Evolutionary conservation across 306 rosid species (phyloP).

Genomic region (Prunus mume): DNA sequence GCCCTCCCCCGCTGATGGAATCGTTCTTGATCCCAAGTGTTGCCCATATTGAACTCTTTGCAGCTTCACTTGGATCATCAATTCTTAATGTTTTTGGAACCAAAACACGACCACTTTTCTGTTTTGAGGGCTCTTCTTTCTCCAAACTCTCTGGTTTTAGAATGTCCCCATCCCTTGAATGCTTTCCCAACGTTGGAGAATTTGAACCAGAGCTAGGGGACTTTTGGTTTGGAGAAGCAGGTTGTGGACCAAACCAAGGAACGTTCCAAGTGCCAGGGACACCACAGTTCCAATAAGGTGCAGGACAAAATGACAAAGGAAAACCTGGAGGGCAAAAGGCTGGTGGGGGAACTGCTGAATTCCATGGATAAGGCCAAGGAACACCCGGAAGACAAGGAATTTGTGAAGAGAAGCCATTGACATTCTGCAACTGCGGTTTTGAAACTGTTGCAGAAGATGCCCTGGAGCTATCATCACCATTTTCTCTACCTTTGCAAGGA

Average conservation of each 20-base stretch:
- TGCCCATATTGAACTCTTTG: slow-evolving; percentile 92
- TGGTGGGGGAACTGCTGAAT: slow-evolving; percentile 53
- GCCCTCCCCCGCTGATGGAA: slow-evolving; percentile 44
- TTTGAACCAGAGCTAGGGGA: slow-evolving; percentile 37
- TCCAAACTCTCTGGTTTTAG: slow-evolving; percentile 29
- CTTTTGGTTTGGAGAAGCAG: slow-evolving; percentile 38
- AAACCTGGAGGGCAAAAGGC: slow-evolving; percentile 66
- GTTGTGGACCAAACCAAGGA: slow-evolving; percentile 65
- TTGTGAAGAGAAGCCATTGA: slow-evolving; percentile 55
- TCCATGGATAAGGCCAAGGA: slow-evolving; percentile 90
- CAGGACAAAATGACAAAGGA: slow-evolving; percentile 63
- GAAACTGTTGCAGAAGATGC: slow-evolving; percentile 53
- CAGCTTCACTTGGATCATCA: slow-evolving; percentile 87
- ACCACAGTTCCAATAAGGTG: slow-evolving; percentile 65
- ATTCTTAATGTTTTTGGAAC: slow-evolving; percentile 84
- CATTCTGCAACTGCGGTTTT: slow-evolving; percentile 32
- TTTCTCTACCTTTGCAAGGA: slow-evolving; percentile 44
- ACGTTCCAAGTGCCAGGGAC: slow-evolving; percentile 62
- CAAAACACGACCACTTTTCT: slow-evolving; percentile 60
- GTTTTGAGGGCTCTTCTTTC: slow-evolving; percentile 45
- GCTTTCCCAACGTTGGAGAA: slow-evolving; percentile 72
- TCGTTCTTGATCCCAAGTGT: slow-evolving; percentile 92
- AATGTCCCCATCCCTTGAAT: slow-evolving; percentile 55
- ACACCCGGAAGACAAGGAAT: slow-evolving; percentile 64
- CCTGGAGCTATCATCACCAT: slow-evolving; percentile 55